A percentile compares a stretch with the other conserved stretches of the same genome.
phyloP scores from a whole-genome alignment of 2,329 filamentous ascomycete species.

The Ophiostoma piceae region DNA sequence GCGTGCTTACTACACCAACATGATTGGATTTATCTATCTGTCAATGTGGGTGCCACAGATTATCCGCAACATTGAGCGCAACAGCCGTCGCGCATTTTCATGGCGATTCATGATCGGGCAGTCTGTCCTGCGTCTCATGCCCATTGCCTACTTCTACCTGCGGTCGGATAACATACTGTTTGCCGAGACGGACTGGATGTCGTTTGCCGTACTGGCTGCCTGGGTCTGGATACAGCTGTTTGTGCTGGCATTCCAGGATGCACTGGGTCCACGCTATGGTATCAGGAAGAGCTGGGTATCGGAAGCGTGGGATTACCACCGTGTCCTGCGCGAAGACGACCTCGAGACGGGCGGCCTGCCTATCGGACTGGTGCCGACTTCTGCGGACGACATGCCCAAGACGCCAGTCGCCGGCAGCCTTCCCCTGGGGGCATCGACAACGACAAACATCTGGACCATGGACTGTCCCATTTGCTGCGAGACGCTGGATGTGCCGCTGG shows the following conservation, averaged over 20 bases:
- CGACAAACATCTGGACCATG: conserved; percentile 49
- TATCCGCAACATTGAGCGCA: conserved; percentile 79
- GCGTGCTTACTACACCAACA: conserved; percentile 55
- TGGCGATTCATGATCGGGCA: conserved; percentile 90
- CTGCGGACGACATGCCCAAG: neutral
- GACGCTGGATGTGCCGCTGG: conserved; percentile 79
- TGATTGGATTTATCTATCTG: conserved; percentile 67
- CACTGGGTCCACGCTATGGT: conserved; percentile 84
- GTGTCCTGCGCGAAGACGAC: conserved; percentile 75
- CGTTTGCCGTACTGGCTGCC: conserved; percentile 58
- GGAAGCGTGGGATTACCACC: conserved; percentile 93
- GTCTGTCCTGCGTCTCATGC: conserved; percentile 69
- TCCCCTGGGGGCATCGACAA: conserved; percentile 31
- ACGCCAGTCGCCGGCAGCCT: neutral
- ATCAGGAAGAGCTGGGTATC: conserved; percentile 63
- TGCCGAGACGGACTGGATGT: conserved; percentile 59
- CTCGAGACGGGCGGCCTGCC: conserved; percentile 74
- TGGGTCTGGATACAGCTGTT: conserved; percentile 89
- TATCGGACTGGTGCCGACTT: conserved; percentile 54
- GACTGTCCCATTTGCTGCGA: conserved; percentile 97
- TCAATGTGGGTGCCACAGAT: conserved; percentile 94
- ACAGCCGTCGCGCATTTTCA: conserved; percentile 82
- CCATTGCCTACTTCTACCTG: conserved; percentile 81
- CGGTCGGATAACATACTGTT: conserved; percentile 76
- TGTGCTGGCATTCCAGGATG: conserved; percentile 71